Percentiles rank a stretch among this genome's conserved stretches.
Conservation (phyloP, 1,284 basidiomycete species). For the Puccinia coronata region DNA sequence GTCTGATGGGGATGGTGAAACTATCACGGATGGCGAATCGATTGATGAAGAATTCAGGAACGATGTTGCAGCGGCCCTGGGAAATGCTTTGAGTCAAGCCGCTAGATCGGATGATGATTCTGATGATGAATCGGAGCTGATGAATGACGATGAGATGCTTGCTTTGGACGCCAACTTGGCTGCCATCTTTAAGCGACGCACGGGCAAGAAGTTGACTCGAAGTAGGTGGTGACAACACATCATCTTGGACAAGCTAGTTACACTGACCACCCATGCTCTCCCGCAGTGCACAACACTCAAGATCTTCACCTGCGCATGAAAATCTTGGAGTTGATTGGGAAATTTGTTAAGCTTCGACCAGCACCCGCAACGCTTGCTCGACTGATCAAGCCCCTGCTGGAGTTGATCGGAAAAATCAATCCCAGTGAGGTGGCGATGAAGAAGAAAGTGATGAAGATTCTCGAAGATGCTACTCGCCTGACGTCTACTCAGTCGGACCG, state of each 20-base stretch:
- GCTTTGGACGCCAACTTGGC: slow-evolving; percentile 44
- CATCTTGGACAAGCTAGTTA: no score
- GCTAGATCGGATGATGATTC: slow-evolving; percentile 13
- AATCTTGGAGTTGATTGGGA: slow-evolving; percentile 33
- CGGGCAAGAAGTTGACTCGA: slow-evolving; percentile 16
- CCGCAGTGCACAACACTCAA: slow-evolving; percentile 31
- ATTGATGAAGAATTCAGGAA: slow-evolving; percentile 41
- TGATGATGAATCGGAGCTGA: slow-evolving; percentile 15
- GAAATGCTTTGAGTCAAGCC: slow-evolving; percentile 32
- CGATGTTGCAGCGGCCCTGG: slow-evolving; percentile 43
- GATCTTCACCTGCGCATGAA: slow-evolving; percentile 41
- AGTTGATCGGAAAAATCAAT: slow-evolving; percentile 30
- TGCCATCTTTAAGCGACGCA: slow-evolving; percentile 30
- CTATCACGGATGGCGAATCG: neutral
- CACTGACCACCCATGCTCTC: no score
- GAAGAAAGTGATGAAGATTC: slow-evolving; percentile 32
- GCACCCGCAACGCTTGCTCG: neutral
- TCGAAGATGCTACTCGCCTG: slow-evolving; percentile 9
- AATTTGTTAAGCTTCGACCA: slow-evolving; percentile 41
- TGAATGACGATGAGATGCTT: slow-evolving; percentile 48
- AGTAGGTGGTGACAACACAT: no score
- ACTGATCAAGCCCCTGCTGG: slow-evolving; percentile 25
- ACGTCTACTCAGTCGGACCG: slow-evolving; percentile 13
- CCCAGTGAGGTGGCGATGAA: slow-evolving; percentile 17
- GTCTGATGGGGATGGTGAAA: neutral